A percentile compares a stretch with the other conserved stretches of the same genome.
Conservation (phyloP, 306 rosid species). For the Dryas octopetala region DNA sequence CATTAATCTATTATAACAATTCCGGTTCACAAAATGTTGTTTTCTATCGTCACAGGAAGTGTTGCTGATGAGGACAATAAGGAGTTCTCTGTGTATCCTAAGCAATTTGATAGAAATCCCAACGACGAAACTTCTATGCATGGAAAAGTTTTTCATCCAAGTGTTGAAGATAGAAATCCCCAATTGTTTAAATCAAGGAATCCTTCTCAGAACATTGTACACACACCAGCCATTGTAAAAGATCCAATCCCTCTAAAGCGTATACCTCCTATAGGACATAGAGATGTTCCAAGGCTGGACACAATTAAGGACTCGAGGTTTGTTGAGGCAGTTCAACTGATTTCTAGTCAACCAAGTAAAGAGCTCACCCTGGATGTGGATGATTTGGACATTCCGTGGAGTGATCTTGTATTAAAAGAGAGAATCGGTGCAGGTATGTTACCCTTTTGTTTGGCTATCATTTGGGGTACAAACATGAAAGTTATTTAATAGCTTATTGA, state of each 20-base stretch:
- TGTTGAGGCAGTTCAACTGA: conserved; percentile 51
- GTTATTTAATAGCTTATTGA: conserved; percentile 23
- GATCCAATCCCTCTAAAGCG: conserved; percentile 48
- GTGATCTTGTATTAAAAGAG: conserved; percentile 76
- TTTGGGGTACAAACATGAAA: conserved; percentile 7
- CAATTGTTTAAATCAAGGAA: conserved; percentile 42
- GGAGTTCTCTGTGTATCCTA: conserved; percentile 49
- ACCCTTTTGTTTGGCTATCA: neutral
- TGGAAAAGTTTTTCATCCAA: conserved; percentile 42
- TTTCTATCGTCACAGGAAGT: conserved; percentile 34
- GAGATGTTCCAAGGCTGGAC: conserved; percentile 52
- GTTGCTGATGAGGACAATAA: conserved; percentile 41
- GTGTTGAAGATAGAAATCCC: conserved; percentile 46
- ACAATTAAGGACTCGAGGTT: conserved; percentile 45
- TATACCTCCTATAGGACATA: conserved; percentile 44
- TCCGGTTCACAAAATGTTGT: neutral
- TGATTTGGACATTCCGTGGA: conserved; percentile 83
- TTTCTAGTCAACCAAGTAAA: conserved; percentile 48
- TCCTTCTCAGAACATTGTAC: conserved; percentile 46
- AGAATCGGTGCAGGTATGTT: conserved; percentile 87
- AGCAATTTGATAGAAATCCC: conserved; percentile 53
- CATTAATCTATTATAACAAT: conserved; percentile 2
- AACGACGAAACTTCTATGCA: conserved; percentile 42
- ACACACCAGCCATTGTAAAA: conserved; percentile 40
- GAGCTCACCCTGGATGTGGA: conserved; percentile 61